A percentile compares a stretch with the other conserved stretches of the same genome.
These are phyloP conservation scores for Heliocybe sulcata DNA, from an alignment of 1,284 basidiomycete species.

Conservation along the genomic window DNA sequence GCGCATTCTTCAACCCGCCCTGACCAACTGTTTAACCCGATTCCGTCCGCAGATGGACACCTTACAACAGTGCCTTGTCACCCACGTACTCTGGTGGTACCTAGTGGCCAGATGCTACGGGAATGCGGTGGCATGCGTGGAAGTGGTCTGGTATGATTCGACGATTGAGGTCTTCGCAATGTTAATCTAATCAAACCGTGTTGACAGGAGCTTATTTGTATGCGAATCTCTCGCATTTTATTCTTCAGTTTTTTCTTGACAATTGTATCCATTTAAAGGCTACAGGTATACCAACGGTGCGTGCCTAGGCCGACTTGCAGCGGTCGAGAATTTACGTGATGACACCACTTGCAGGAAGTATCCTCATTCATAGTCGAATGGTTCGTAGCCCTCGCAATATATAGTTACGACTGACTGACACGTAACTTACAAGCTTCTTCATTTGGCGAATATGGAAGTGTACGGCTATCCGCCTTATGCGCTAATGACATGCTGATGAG, in stretches of 20 bases:
- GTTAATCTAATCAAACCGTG: neutral
- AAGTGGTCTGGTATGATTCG: neutral
- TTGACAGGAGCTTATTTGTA: neutral
- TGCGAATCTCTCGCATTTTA: neutral
- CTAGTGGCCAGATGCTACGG: neutral
- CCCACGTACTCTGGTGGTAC: neutral
- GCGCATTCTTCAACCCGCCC: neutral
- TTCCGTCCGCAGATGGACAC: neutral
- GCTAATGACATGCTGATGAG: neutral
- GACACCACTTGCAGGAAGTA: neutral
- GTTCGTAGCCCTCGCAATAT: neutral
- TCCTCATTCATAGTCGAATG: neutral
- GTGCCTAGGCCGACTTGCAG: neutral
- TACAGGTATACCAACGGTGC: neutral
- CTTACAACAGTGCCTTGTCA: neutral
- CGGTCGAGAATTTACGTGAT: neutral
- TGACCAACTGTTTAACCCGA: neutral
- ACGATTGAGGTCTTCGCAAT: neutral
- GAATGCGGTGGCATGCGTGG: neutral
- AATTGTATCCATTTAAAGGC: neutral
- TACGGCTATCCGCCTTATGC: neutral
- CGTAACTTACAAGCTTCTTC: neutral
- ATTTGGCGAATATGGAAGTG: neutral
- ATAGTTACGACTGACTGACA: neutral
- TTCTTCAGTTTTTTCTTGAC: neutral